Evolutionary conservation across 805 yeast genomes (phyloP), one percentile per base, ranked within the genome.

Genomic region (Cephaloascus albidus): DNA sequence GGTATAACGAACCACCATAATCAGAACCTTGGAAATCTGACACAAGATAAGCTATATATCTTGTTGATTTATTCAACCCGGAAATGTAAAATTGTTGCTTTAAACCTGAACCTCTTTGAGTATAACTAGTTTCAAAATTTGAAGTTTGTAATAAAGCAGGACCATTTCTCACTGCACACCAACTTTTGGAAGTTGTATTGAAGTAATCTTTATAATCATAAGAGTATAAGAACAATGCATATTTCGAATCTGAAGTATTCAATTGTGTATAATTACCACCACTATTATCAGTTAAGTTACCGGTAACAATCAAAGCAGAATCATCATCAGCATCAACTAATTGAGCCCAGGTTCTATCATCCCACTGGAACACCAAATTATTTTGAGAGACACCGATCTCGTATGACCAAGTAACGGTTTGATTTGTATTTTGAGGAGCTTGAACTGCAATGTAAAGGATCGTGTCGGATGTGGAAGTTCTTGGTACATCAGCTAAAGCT

Each of bases 341-440:
- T 28, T 57, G 49, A 0, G 77, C 70, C 72, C 77, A 72, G 10
- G 75, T 53, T 15, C 74, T 60, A 35, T 65, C 63, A 54, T 81
- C 87, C 84, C 85, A 82, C 51, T 81, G 85, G 48, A 74, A 82
- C 1, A 76, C 76, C 46, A 81, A 60, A 52, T 78, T 78, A 37
- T 66, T 66, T 49, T 72, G 79, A 2, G 86, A 78, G 2, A 76
- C 72, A 3, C 86, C 89, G 27, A 87, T 55, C 51, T 78, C 75
- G 50, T 80, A 84, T 5, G 64, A 45, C 89, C 89, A 82, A n/a
- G 38, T 33, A 15, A 58, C 61, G 2, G 61, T 41, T 10, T 30
- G 32, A 42, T 67, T 61, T 18, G 61, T 53, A 46, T 60, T 61
- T 44, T 64, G 57, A 5, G 72, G 71, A 10, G 71, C 67, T 23